Percentiles rank a stretch among this genome's conserved stretches.
Evolutionary conservation across 305 asterid genomes (phyloP).

Genomic region (Caryopteris hybrid): DNA sequence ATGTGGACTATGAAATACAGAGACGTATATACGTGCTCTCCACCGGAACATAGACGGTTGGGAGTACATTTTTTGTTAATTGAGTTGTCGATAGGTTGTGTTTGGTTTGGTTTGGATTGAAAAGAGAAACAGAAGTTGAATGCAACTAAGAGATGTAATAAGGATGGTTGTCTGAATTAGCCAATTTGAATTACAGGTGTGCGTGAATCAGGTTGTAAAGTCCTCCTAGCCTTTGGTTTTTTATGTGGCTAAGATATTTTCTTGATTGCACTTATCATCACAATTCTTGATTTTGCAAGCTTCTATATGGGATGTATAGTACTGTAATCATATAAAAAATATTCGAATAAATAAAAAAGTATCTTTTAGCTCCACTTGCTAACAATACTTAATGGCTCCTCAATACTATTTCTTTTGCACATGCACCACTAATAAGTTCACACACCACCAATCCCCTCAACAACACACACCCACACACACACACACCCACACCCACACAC

Average conservation of each 20-base stretch:
- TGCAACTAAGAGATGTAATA: background rate
- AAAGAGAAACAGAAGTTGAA: background rate
- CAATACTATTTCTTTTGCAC: too few relatives aligned
- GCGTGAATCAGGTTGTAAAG: background rate
- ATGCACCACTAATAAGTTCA: too few relatives aligned
- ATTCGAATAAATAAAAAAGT: too few relatives aligned
- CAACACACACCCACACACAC: too few relatives aligned
- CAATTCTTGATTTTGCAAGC: background rate
- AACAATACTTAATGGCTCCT: too few relatives aligned
- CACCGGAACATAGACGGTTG: background rate
- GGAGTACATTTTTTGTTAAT: background rate
- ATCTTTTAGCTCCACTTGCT: too few relatives aligned
- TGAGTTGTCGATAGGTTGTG: slow-evolving; percentile 1
- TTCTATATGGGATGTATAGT: too few relatives aligned
- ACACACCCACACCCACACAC: too few relatives aligned
- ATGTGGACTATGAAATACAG: background rate
- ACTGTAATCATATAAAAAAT: too few relatives aligned
- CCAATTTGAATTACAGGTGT: too few relatives aligned
- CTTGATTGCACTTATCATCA: background rate
- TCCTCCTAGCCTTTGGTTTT: background rate
- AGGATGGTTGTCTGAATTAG: slow-evolving; percentile 3
- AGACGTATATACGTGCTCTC: background rate
- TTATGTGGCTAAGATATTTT: background rate
- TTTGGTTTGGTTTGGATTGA: background rate
- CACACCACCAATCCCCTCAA: too few relatives aligned